phyloP scores from a whole-genome alignment of 164 flowering plant genomes.

The Amborella trichopoda region DNA sequence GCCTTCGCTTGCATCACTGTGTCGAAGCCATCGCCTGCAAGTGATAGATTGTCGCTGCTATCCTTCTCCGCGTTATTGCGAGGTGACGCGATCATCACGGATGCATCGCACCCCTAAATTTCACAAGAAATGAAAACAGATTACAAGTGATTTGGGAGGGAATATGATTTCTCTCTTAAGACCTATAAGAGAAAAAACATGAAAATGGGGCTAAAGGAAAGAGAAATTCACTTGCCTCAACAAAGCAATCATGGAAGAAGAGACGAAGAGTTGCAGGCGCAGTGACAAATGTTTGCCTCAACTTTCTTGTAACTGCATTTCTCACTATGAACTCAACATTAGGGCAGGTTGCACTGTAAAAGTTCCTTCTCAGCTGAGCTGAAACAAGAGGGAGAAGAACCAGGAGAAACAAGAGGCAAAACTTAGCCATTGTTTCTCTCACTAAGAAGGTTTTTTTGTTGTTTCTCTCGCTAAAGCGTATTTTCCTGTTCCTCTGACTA shows the following conservation, averaged over 20 bases:
- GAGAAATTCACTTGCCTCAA: constrained; percentile 13
- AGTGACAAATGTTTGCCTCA: constrained; percentile 25
- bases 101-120: constrained; percentile 8
- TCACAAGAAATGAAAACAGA: background rate
- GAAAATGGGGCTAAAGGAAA: background rate
- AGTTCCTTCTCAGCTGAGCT: constrained; percentile 23
- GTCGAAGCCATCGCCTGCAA: constrained; percentile 52
- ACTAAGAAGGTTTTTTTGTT: too few species aligned
- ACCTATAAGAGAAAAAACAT: background rate
- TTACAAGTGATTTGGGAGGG: too few species aligned
- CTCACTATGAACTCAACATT: constrained; percentile 24
- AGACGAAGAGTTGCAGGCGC: constrained; percentile 33
- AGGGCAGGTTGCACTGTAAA: constrained; percentile 20
- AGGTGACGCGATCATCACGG: constrained; percentile 2
- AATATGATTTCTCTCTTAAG: too few species aligned
- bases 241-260: constrained; percentile 35
- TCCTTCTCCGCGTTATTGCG: constrained; percentile 25
- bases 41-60: constrained; percentile 29
- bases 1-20: constrained; percentile 47
- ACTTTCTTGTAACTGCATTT: constrained; percentile 19
- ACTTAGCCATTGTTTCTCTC: background rate
- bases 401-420: constrained; percentile 7
- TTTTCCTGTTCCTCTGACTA: too few species aligned
- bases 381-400: constrained; percentile 7
- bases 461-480: too few species aligned